Base-by-base conservation (phyloP, 495 filamentous ascomycete species). In the Penicillium pulvis region DNA sequence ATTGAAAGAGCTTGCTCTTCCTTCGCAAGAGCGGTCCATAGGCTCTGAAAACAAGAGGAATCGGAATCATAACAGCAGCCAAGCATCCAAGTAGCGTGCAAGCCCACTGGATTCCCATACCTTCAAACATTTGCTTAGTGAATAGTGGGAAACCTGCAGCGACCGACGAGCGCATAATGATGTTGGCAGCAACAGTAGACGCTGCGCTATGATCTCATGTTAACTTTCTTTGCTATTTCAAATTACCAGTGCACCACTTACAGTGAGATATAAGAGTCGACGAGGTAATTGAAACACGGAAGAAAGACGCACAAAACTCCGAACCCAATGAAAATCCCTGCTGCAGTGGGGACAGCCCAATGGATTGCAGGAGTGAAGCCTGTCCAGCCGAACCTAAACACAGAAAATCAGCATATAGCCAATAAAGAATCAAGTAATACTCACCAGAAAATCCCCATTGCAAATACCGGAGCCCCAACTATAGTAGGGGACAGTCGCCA, bases 141-240 rank as follows among this genome's bases (percentile, higher is more conserved):
- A 97, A 97, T 3, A 97, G 79, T 11, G 92, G 92, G 73, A 96
- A 96, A 0, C 81, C 85, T 8, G 89, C 88, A 23, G 88, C 91
- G 45, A 84, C 84, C 1, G 90, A 73, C 6, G 88, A 92, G 3
- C 92, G 89, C 9, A 94, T 77, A 70, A 97, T 92, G 0, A 92
- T 94, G 70, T 97, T 96, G 23, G 87, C 91, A 8, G 92, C 92
- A 47, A 96, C 91, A 26, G 91, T 90, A 6, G 90, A 93, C 36
- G 91, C 91, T 12, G 91, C 91, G 55, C 81, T 85, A 55, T 45
- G 33, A 8, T 39, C 9, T 9, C 17, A 5, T 10, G 49, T 63
- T n/a, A 63, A 48, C 5, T 36, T 14, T 16, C 1, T 10, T 20
- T 1, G 30, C 1, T 36, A n/a, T 11, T 1, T 3, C n/a, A 17